phyloP scores from a whole-genome alignment of 495 filamentous ascomycete genomes.

The Xylaria longipes region DNA sequence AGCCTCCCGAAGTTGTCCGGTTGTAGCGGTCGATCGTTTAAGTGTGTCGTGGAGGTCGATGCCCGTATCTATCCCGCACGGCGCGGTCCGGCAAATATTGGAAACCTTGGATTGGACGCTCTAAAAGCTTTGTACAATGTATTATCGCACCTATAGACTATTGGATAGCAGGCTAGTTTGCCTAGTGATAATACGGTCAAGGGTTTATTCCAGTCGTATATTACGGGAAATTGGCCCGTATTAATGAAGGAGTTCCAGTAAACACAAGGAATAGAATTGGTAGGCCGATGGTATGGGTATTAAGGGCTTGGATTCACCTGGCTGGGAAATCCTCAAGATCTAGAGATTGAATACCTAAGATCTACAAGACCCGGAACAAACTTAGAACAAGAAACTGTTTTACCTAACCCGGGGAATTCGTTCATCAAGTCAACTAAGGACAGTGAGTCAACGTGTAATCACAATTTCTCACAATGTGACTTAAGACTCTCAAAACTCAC shows the following conservation, averaged over 20 bases:
- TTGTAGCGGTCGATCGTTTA: too few relatives aligned
- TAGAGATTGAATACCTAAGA: neutral
- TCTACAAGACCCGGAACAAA: neutral
- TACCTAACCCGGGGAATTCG: neutral
- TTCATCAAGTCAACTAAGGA: neutral
- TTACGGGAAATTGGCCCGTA: neutral
- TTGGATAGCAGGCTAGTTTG: neutral
- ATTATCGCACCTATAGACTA: neutral
- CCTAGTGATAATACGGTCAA: too few relatives aligned
- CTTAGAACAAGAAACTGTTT: neutral
- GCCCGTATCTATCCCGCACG: too few relatives aligned
- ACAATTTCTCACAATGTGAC: neutral
- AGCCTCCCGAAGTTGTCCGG: too few relatives aligned
- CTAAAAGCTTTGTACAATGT: neutral
- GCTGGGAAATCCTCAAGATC: neutral
- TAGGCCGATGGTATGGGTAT: neutral
- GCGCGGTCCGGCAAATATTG: neutral
- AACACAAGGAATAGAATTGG: neutral
- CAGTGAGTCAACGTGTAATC: neutral
- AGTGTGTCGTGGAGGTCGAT: too few relatives aligned
- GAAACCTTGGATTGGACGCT: neutral
- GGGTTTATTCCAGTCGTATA: neutral
- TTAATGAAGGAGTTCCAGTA: neutral
- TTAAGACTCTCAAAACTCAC: neutral
- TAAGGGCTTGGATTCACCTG: neutral